These are phyloP conservation scores for Blastobotrys arbuscula DNA, from an alignment of 1,139 yeast genomes.

Conservation along the genomic window DNA sequence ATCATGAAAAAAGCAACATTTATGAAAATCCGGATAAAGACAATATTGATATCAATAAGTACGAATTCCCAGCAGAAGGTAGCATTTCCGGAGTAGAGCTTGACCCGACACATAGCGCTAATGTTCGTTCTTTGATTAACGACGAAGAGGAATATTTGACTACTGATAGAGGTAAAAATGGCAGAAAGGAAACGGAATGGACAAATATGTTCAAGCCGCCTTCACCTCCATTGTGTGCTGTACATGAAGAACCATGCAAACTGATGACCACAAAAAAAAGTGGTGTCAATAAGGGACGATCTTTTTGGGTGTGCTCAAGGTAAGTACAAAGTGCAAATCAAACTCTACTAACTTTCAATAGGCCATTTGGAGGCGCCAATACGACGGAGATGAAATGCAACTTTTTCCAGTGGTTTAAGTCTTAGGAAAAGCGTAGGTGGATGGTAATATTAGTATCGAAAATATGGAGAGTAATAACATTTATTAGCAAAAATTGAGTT, in stretches of 20 bases:
- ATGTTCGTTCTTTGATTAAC: not conserved
- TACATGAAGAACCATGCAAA: slow-evolving; percentile 35
- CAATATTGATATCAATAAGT: not conserved
- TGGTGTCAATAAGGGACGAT: slow-evolving; percentile 37
- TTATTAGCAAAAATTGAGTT: too few species aligned
- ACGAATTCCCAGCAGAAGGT: not conserved
- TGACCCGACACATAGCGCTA: not conserved
- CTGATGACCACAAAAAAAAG: slow-evolving; percentile 30
- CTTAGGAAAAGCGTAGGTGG: too few species aligned
- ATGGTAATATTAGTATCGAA: too few species aligned
- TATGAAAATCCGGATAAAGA: too few species aligned
- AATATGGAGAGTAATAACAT: too few species aligned
- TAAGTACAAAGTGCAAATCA: slow-evolving; percentile 14
- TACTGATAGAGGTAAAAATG: not conserved
- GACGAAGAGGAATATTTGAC: not conserved
- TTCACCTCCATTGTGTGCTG: slow-evolving; percentile 29
- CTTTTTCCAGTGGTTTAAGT: slow-evolving; percentile 34
- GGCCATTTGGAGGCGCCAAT: slow-evolving; percentile 31
- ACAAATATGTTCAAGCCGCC: slow-evolving; percentile 27
- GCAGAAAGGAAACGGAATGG: slow-evolving; percentile 29
- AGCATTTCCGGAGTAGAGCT: not conserved
- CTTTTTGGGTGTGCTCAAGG: slow-evolving; percentile 38
- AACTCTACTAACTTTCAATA: slow-evolving; percentile 8
- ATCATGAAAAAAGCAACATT: not conserved
- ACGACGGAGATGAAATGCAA: slow-evolving; percentile 30